Conservation (phyloP, 2,329 filamentous ascomycete species). For the Delphinella strobiligena region DNA sequence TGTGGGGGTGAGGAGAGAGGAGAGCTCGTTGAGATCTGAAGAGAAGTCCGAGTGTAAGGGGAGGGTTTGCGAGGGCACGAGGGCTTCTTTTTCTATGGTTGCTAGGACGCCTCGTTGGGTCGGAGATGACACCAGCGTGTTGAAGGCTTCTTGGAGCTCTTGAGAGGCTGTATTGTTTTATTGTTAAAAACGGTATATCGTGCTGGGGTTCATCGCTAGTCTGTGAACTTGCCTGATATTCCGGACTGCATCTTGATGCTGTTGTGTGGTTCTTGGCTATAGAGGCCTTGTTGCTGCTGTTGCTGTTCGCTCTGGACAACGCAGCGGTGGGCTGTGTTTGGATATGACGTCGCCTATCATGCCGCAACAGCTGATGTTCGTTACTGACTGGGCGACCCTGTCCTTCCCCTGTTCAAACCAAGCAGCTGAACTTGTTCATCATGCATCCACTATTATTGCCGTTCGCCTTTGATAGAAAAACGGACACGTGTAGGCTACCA, state of each 20-base stretch:
- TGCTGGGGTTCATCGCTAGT: neutral
- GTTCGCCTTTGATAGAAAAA: too few species aligned
- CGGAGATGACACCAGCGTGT: conserved; percentile 49
- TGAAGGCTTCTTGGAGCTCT: conserved; percentile 66
- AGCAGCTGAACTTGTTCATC: too few species aligned
- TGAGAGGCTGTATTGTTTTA: conserved; percentile 48
- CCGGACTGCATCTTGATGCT: conserved; percentile 61
- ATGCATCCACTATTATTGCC: too few species aligned
- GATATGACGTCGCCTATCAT: too few species aligned
- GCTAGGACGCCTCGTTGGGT: conserved; percentile 58
- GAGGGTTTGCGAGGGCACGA: conserved; percentile 49
- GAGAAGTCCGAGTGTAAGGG: conserved; percentile 26
- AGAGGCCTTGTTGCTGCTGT: too few species aligned
- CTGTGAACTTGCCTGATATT: conserved; percentile 49
- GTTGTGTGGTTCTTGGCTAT: conserved; percentile 5
- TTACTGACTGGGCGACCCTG: too few species aligned
- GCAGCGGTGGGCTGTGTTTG: too few species aligned
- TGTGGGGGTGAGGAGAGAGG: conserved; percentile 51
- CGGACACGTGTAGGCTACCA: too few species aligned
- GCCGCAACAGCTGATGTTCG: too few species aligned
- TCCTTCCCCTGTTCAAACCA: too few species aligned
- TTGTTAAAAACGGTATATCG: neutral
- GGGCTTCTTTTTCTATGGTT: conserved; percentile 56
- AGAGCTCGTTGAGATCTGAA: conserved; percentile 49
- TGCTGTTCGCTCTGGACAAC: too few species aligned